Conservation (phyloP, 192 early-diverging fungal species). For the Backusella tuberculispora region DNA sequence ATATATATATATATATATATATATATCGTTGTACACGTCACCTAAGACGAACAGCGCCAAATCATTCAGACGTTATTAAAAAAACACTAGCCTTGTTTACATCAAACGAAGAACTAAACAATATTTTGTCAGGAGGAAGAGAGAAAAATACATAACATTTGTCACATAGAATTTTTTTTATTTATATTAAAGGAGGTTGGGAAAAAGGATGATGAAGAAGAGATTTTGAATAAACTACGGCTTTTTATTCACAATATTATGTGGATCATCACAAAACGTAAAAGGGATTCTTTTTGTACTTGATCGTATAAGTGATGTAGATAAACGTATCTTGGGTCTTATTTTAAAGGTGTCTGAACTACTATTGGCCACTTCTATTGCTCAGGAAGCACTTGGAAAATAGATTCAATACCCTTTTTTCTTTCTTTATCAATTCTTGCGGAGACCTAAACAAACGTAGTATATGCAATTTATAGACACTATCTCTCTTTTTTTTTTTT, state of each 20-base stretch:
- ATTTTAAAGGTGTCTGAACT: slow-evolving; percentile 36
- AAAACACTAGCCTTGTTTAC: slow-evolving; percentile 30
- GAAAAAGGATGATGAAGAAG: slow-evolving; percentile 45
- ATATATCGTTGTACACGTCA: slow-evolving; percentile 59
- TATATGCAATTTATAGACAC: not conserved
- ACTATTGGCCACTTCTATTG: slow-evolving; percentile 29
- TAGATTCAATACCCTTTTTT: slow-evolving; percentile 9
- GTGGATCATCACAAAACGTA: slow-evolving; percentile 39
- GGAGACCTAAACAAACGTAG: not conserved
- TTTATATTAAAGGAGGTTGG: slow-evolving; percentile 68
- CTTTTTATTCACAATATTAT: slow-evolving; percentile 36
- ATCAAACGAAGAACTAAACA: slow-evolving; percentile 50
- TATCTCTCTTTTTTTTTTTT: not conserved
- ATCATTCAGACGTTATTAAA: slow-evolving; percentile 55
- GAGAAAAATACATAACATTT: slow-evolving; percentile 69
- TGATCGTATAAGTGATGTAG: slow-evolving; percentile 17
- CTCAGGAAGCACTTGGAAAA: slow-evolving; percentile 16
- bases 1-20: too few species aligned
- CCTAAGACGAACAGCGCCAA: slow-evolving; percentile 59
- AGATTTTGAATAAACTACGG: slow-evolving; percentile 33
- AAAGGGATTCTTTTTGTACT: slow-evolving; percentile 33
- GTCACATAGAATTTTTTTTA: slow-evolving; percentile 63
- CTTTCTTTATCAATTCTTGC: not conserved
- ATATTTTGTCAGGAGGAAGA: slow-evolving; percentile 69
- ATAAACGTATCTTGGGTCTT: slow-evolving; percentile 32